phyloP scores from a whole-genome alignment of 1,284 basidiomycete species.

The Cutaneotrichosporon cavernicola region DNA sequence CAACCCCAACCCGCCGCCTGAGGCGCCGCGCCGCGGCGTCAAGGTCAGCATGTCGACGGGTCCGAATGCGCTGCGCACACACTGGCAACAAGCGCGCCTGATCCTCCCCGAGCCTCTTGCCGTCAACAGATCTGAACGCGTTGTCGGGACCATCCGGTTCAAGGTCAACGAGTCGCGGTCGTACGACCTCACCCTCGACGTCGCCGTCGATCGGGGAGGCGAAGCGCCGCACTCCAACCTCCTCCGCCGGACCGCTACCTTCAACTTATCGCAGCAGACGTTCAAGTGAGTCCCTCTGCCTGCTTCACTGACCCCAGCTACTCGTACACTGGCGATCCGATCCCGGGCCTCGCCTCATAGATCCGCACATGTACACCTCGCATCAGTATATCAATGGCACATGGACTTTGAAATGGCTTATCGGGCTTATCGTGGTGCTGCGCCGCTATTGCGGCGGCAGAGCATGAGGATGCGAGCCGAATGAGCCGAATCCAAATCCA shows the following conservation, averaged over 20 bases:
- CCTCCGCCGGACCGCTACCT: conserved; percentile 38
- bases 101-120: conserved; percentile 53
- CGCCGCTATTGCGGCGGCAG: too few species aligned
- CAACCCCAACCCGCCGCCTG: conserved; percentile 46
- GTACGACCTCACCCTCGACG: conserved; percentile 48
- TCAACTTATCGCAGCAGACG: conserved; percentile 48
- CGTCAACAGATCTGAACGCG: conserved; percentile 48
- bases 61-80: conserved; percentile 46
- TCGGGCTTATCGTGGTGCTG: not conserved
- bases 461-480: too few species aligned
- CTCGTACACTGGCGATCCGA: conserved; percentile 28
- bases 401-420: not conserved
- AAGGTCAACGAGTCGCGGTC: conserved; percentile 49
- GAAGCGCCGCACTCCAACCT: conserved; percentile 30
- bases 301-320: conserved; percentile 20
- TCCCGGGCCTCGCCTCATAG: not conserved
- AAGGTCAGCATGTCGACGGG: conserved; percentile 49
- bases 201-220: conserved; percentile 40
- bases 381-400: not conserved
- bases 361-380: not conserved
- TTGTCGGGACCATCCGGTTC: conserved; percentile 42
- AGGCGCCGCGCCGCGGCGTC: conserved; percentile 42
- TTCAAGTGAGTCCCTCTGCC: conserved; percentile 44
- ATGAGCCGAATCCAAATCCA: too few species aligned
- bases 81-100: conserved; percentile 52